A percentile compares a stretch with the other conserved stretches of the same genome.
Evolutionary conservation across 345 rosid species (phyloP).

Genomic region (Brassica nigra): DNA sequence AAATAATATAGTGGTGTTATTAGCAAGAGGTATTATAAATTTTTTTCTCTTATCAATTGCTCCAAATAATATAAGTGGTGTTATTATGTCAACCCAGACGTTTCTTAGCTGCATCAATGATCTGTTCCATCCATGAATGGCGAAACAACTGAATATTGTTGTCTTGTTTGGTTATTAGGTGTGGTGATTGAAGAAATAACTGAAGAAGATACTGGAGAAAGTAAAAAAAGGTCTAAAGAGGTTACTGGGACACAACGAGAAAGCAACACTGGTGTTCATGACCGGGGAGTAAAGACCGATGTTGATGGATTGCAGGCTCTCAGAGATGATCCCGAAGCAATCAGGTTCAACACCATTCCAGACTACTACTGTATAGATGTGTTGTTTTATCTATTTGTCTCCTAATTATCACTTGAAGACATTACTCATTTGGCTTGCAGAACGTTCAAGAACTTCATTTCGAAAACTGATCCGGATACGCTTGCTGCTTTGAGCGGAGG

Average conservation of each 20-base stretch:
- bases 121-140: not conserved
- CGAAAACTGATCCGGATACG: conserved; percentile 70
- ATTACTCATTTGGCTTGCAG: conserved; percentile 44
- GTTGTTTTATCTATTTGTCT: conserved; percentile 15
- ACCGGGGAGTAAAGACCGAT: conserved; percentile 38
- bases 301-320: conserved; percentile 62
- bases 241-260: conserved; percentile 37
- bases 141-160: conserved; percentile 1
- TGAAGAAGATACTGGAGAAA: conserved; percentile 53
- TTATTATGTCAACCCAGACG: conserved; percentile 7
- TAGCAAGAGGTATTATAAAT: conserved; percentile 52
- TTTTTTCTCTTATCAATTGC: conserved; percentile 19
- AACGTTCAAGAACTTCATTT: conserved; percentile 75
- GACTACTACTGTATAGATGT: conserved; percentile 27
- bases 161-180: conserved; percentile 43
- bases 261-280: conserved; percentile 30
- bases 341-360: conserved; percentile 54
- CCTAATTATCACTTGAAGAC: not conserved
- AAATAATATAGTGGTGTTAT: not conserved
- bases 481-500: conserved; percentile 71
- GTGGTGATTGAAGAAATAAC: conserved; percentile 76
- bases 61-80: not conserved
- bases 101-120: conserved; percentile 5
- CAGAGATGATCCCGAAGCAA: conserved; percentile 75
- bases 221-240: conserved; percentile 37